Base-by-base conservation (phyloP, 2,329 filamentous ascomycete species). In the Clarireedia hainanense region DNA sequence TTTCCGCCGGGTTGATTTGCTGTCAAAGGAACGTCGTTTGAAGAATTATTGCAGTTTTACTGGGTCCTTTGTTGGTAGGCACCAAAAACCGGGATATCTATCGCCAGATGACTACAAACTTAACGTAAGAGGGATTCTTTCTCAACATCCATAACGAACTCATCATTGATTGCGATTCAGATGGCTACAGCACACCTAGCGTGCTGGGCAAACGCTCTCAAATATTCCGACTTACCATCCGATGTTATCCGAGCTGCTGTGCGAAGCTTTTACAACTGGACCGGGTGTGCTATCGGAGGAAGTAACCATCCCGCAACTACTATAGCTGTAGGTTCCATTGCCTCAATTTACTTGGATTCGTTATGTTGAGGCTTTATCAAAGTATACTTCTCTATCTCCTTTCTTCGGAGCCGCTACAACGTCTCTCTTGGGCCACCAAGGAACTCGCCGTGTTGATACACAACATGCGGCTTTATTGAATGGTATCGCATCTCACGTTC, bases 401-500 rank as follows among this genome's bases (percentile, higher is more conserved):
- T 72, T 70, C 50, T 63, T 65, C 50, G 70, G 70, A 12, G 59
- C 68, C 9, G 56, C 67, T 3, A 67, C 64, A 2, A 65, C 67
- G 1, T 68, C 67, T 17, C 66, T 72, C 7, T 64, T 72, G 3
- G 70, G 68, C 1, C 60, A 67, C 23, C 67, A 68, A 36, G 66
- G 64, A 17, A 63, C 61, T 2, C 56, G 61, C 26, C 27, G 34
- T 9, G 52, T 59, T 5, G 76, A 80, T 59, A 72, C 76, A 2
- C 74, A 76, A 60, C 70, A 76, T 55, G 77, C 78, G 1, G 76
- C 77, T 0, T 66, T 80, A 6, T 61, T 81, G 47, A 80, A 81
- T 58, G 78, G 78, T 26, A 79, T 81, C 45, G 75, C 77, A 12
- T 78, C 75, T 30, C 77, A 80, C 58, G 75, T 80, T 3, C 75